Evolutionary conservation across 768 basidiomycete species (phyloP).

Genomic region (Auricularia sp.): DNA sequence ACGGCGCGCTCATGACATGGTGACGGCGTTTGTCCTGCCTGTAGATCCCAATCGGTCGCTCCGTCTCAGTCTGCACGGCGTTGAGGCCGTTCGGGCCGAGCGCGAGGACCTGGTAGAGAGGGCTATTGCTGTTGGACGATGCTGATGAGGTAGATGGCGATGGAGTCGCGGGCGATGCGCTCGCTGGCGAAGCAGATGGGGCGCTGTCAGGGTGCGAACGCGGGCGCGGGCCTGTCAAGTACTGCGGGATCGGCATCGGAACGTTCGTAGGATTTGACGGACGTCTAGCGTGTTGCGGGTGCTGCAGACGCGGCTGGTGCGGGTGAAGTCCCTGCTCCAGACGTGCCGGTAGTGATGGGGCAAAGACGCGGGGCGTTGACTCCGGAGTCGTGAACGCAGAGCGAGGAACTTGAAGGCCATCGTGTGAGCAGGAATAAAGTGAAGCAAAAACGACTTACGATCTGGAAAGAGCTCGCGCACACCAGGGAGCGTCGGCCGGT

Average conservation of each 20-base stretch:
- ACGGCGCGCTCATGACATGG: background rate
- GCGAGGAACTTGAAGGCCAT: background rate
- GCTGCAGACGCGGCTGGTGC: background rate
- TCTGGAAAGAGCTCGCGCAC: background rate
- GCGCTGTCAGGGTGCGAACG: background rate
- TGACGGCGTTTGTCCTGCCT: background rate
- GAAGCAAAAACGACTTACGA: background rate
- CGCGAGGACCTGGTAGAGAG: background rate
- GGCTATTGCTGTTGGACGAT: background rate
- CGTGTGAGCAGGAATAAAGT: background rate
- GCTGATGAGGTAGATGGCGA: background rate
- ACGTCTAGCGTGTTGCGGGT: background rate
- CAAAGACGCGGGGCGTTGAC: background rate
- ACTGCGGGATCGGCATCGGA: background rate
- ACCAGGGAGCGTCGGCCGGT: background rate
- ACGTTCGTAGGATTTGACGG: background rate
- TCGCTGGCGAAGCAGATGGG: background rate
- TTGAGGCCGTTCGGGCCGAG: background rate
- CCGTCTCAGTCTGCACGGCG: background rate
- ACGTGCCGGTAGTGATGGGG: background rate
- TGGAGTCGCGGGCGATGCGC: background rate
- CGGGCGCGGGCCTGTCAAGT: background rate
- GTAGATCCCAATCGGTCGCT: background rate
- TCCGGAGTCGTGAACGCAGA: background rate
- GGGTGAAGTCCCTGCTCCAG: background rate